Percentiles rank a stretch among this genome's conserved stretches.
phyloP scores from a whole-genome alignment of 1,139 yeast genomes.

The Debaryomycetaceae sp. region DNA sequence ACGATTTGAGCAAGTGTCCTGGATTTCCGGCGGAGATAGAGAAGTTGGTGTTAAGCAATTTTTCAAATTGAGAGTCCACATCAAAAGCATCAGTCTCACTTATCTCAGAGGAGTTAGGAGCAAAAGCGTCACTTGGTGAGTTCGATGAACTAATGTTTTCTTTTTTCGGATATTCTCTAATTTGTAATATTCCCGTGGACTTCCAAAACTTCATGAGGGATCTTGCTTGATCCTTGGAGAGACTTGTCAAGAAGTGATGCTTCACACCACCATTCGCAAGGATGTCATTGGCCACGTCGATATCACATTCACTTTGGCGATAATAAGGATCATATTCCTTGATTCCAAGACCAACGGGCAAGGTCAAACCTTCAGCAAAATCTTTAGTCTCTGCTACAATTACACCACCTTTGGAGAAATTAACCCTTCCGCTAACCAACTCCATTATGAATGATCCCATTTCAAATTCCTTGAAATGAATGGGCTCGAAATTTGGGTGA shows the following conservation, averaged over 20 bases:
- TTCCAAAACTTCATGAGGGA: constrained; percentile 52
- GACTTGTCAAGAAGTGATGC: constrained; percentile 46
- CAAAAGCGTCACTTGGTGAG: constrained; percentile 14
- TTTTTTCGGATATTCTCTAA: constrained; percentile 43
- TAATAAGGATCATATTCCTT: constrained; percentile 58
- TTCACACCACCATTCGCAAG: constrained; percentile 47
- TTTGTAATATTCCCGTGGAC: constrained; percentile 51
- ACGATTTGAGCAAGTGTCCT: constrained; percentile 52
- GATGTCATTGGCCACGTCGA: constrained; percentile 46
- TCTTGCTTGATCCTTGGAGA: constrained; percentile 53
- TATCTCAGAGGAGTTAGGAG: constrained; percentile 9
- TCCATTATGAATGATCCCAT: constrained; percentile 59
- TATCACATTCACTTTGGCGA: constrained; percentile 50
- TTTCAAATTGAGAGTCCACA: constrained; percentile 28
- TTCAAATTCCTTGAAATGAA: constrained; percentile 65
- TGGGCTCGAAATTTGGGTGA: constrained; percentile 52
- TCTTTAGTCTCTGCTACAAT: constrained; percentile 57
- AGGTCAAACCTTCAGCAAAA: constrained; percentile 35
- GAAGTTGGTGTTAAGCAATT: constrained; percentile 50
- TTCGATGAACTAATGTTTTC: constrained; percentile 17
- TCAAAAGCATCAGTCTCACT: constrained; percentile 14
- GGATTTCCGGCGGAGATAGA: constrained; percentile 82
- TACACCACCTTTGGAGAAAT: constrained; percentile 60
- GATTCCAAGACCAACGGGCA: constrained; percentile 59
- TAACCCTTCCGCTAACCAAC: constrained; percentile 51